Evolutionary conservation across 2,329 filamentous ascomycete genomes (phyloP).

Genomic region (Phyllosticta citriasiana): DNA sequence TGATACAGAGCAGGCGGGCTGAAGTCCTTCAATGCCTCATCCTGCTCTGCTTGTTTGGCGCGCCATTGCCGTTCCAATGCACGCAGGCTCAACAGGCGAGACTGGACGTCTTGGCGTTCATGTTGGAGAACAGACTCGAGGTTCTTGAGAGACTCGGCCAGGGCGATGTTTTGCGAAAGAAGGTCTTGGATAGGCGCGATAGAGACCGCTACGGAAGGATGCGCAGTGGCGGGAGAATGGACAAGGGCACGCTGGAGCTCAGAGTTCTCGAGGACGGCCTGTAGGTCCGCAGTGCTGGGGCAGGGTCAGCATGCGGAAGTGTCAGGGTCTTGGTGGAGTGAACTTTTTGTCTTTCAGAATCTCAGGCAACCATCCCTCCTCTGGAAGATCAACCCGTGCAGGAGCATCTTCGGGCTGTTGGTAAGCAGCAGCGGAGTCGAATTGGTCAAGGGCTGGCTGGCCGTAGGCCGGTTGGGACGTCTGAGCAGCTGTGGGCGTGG

Average conservation of each 20-base stretch:
- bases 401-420: background rate
- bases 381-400: conserved; percentile 19
- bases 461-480: background rate
- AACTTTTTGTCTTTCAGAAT: conserved; percentile 74
- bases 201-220: conserved; percentile 60
- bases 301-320: conserved; percentile 14
- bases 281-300: conserved; percentile 65
- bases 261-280: conserved; percentile 55
- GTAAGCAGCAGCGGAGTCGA: conserved; percentile 1
- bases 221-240: conserved; percentile 53
- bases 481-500: conserved; percentile 18
- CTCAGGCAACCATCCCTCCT: conserved; percentile 67
- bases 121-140: conserved; percentile 50
- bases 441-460: conserved; percentile 20
- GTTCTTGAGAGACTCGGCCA: conserved; percentile 53
- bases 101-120: conserved; percentile 63
- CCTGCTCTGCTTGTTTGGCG: conserved; percentile 80
- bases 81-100: conserved; percentile 71
- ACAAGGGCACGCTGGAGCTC: conserved; percentile 65
- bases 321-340: conserved; percentile 12
- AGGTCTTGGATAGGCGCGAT: conserved; percentile 54
- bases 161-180: conserved; percentile 59
- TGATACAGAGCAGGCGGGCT: conserved; percentile 81
- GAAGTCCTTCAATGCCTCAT: conserved; percentile 72
- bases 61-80: conserved; percentile 89